Base-by-base conservation (phyloP, 371 early-diverging fungal genomes). In the Rhizopus sp. region DNA sequence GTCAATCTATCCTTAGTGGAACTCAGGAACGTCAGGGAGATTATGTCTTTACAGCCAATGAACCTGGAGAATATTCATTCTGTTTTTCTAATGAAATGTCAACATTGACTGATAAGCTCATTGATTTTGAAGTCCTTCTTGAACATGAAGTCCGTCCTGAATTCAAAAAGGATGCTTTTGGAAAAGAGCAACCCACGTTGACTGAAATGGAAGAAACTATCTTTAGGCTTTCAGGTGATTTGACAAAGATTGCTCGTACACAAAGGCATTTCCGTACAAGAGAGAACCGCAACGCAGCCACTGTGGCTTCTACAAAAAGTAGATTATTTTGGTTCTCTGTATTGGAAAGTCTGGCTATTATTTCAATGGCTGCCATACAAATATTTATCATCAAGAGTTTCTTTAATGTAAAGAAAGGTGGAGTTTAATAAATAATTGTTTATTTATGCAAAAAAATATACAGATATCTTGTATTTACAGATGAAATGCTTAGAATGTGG, bases 1-100 rank as follows among this genome's bases (percentile, higher is more conserved):
- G 70, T 51, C 68, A 76, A 38, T 55, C 78, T 45, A 65, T 93
- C 34, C 63, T 91, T 53, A 60, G 59, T 29, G 94, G 92, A 53
- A 83, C 84, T 55, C 84, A 84, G 45, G 91, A 93, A 70, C 88
- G 90, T 44, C 93, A 94, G 66, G 93, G 90, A 51, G 95, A 96
- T 78, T 91, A 78, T 70, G 90, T 93, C 38, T 89, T 96, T 73
- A 82, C 90, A 4, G 89, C 90, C 7, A 82, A 85, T 31, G 64
- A 82, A 37, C 73, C 75, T 8, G 96, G 96, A 53, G 96, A 96
- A 70, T 91, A 92, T 75, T 71, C 88, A 8, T 91, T 93, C 78
- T 94, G 95, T 80, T 96, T 96, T 82, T 86, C 84, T 63, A 96
- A 96, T 70, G 77, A 78, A 39, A 86, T 90, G 84, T 87, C 93